A percentile compares a stretch with the other conserved stretches of the same genome.
Evolutionary conservation across 2,329 filamentous ascomycete genomes (phyloP).

Genomic region (Monilinia laxa): DNA sequence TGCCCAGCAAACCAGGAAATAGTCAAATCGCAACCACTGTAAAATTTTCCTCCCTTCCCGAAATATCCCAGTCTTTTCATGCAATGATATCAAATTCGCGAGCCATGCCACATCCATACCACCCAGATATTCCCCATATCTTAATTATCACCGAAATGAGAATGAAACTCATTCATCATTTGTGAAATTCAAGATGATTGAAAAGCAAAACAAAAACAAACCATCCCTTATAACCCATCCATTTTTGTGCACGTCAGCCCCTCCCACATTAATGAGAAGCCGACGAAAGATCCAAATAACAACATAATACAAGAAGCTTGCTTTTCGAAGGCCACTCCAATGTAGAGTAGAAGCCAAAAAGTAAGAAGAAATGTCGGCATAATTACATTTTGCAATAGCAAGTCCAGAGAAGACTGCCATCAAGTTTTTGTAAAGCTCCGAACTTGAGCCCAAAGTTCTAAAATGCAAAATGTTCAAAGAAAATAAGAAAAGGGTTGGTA

Average conservation of each 20-base stretch:
- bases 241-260: slow-evolving; percentile 38
- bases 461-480: slow-evolving; percentile 37
- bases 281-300: slow-evolving; percentile 30
- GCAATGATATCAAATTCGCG: slow-evolving; percentile 19
- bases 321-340: slow-evolving; percentile 25
- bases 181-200: slow-evolving; percentile 13
- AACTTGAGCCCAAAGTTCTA: slow-evolving; percentile 34
- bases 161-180: slow-evolving; percentile 8
- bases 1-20: slow-evolving; percentile 1
- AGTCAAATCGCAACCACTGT: neutral
- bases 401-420: slow-evolving; percentile 34
- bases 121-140: slow-evolving; percentile 14
- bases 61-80: slow-evolving; percentile 17
- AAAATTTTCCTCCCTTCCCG: slow-evolving; percentile 6
- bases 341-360: slow-evolving; percentile 24
- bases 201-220: slow-evolving; percentile 28
- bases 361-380: slow-evolving; percentile 39
- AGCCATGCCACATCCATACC: slow-evolving; percentile 12
- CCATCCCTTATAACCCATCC: slow-evolving; percentile 31
- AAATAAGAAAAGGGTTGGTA: slow-evolving; percentile 36
- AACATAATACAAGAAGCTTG: slow-evolving; percentile 42
- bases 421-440: slow-evolving; percentile 35
- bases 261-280: slow-evolving; percentile 31
- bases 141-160: slow-evolving; percentile 1
- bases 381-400: slow-evolving; percentile 42